phyloP scores from a whole-genome alignment of 2,329 filamentous ascomycete genomes.

The Allantophomopsis lycopodina region DNA sequence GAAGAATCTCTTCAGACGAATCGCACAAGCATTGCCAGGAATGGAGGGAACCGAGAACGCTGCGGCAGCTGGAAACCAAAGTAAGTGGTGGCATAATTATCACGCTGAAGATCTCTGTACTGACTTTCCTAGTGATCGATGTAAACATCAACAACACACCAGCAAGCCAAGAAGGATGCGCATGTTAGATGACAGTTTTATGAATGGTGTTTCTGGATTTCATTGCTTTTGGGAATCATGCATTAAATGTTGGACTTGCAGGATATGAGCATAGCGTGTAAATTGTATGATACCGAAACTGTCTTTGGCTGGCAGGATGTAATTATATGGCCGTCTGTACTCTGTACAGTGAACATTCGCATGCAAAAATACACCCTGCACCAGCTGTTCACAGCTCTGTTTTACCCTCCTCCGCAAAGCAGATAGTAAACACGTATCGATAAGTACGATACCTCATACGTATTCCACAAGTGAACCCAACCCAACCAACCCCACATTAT shows the following conservation, averaged over 20 bases:
- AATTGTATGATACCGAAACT: constrained; percentile 18
- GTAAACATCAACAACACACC: constrained; percentile 70
- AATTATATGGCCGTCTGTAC: constrained; percentile 5
- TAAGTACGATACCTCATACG: too few relatives aligned
- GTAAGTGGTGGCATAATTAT: constrained; percentile 34
- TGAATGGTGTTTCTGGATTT: not conserved
- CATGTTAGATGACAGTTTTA: constrained; percentile 32
- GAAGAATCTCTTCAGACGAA: constrained; percentile 92
- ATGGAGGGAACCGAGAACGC: constrained; percentile 87
- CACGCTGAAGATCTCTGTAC: constrained; percentile 1
- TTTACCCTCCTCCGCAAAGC: too few relatives aligned
- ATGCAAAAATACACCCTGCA: too few relatives aligned
- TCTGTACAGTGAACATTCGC: constrained; percentile 6
- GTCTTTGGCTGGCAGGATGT: constrained; percentile 5
- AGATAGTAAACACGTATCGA: too few relatives aligned
- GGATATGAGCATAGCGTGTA: constrained; percentile 18
- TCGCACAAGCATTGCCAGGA: constrained; percentile 91
- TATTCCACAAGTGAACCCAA: too few relatives aligned
- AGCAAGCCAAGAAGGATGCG: constrained; percentile 59
- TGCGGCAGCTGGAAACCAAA: constrained; percentile 60
- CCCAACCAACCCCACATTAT: too few relatives aligned
- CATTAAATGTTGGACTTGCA: constrained; percentile 10
- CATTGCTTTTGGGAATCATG: constrained; percentile 9
- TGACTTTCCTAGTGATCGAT: constrained; percentile 63
- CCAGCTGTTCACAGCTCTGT: too few relatives aligned